Conservation (phyloP, 257 asterid genomes). For the Petrea volubilis region DNA sequence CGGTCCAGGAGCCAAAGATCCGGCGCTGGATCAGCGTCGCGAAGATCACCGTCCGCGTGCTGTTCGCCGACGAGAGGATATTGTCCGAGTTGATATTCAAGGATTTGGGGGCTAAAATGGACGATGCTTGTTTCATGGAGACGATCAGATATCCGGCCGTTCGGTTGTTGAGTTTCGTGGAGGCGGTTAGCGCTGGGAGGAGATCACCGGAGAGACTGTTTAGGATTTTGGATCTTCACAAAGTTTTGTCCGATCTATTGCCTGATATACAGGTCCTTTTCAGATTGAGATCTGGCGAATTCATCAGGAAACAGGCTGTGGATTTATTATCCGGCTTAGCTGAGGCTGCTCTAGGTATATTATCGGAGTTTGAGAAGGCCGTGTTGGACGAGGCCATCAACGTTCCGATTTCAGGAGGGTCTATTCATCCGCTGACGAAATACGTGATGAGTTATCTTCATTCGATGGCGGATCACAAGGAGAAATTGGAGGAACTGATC, state of each 20-base stretch:
- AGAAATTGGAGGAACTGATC: slow-evolving; percentile 60
- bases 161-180: slow-evolving; percentile 81
- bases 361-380: slow-evolving; percentile 80
- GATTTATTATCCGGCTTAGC: slow-evolving; percentile 81
- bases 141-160: slow-evolving; percentile 83
- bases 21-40: slow-evolving; percentile 85
- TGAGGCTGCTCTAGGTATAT: slow-evolving; percentile 78
- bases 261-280: slow-evolving; percentile 77
- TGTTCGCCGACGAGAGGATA: slow-evolving; percentile 72
- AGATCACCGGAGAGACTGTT: slow-evolving; percentile 90
- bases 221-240: slow-evolving; percentile 83
- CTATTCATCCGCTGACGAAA: slow-evolving; percentile 87
- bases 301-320: slow-evolving; percentile 68
- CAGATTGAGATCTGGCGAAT: slow-evolving; percentile 63
- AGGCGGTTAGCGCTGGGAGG: slow-evolving; percentile 76
- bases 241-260: slow-evolving; percentile 65
- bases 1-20: slow-evolving; percentile 72
- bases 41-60: slow-evolving; percentile 62
- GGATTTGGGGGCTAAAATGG: slow-evolving; percentile 52
- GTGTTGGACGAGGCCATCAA: slow-evolving; percentile 76
- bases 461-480: slow-evolving; percentile 77
- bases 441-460: slow-evolving; percentile 88
- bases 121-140: slow-evolving; percentile 76
- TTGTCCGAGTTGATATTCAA: slow-evolving; percentile 78
- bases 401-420: slow-evolving; percentile 82